phyloP scores from a whole-genome alignment of 148 eudicot genomes.

The Dysphania ambrosioides region DNA sequence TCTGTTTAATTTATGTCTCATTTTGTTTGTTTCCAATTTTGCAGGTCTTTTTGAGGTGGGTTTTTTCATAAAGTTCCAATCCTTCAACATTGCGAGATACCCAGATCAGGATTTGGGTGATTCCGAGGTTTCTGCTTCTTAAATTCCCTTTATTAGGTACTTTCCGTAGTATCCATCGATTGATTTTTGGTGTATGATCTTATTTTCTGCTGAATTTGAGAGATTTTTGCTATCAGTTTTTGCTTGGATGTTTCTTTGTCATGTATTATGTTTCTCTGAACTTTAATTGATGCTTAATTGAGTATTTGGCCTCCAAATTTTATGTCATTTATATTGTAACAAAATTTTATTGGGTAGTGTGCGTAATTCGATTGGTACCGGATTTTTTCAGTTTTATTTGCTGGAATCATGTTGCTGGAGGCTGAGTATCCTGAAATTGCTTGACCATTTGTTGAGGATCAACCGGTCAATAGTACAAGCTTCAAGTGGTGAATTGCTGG shows the following conservation, averaged over 20 bases:
- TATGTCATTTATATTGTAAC: not conserved
- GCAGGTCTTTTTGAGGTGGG: constrained; percentile 26
- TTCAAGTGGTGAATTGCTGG: constrained; percentile 1
- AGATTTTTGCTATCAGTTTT: no score
- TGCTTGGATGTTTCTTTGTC: no score
- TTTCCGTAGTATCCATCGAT: constrained; percentile 3
- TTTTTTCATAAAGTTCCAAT: constrained; percentile 12
- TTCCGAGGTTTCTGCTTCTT: constrained; percentile 14
- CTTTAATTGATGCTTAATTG: constrained; percentile 10
- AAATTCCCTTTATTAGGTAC: constrained; percentile 3
- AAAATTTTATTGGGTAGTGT: not conserved
- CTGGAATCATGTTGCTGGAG: not conserved
- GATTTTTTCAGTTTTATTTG: not conserved
- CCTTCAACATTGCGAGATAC: not conserved
- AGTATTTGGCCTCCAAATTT: no score
- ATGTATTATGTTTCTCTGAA: not conserved
- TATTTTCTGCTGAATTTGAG: not conserved
- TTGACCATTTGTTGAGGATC: not conserved
- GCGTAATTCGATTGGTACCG: constrained; percentile 6
- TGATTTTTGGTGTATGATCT: not conserved
- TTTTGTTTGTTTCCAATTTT: constrained; percentile 20
- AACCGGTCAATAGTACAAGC: not conserved
- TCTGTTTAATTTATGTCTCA: constrained; percentile 16
- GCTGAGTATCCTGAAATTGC: constrained; percentile 5
- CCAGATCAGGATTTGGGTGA: constrained; percentile 18